phyloP scores from a whole-genome alignment of 2,329 filamentous ascomycete species.

The Hypoxylon sp. region DNA sequence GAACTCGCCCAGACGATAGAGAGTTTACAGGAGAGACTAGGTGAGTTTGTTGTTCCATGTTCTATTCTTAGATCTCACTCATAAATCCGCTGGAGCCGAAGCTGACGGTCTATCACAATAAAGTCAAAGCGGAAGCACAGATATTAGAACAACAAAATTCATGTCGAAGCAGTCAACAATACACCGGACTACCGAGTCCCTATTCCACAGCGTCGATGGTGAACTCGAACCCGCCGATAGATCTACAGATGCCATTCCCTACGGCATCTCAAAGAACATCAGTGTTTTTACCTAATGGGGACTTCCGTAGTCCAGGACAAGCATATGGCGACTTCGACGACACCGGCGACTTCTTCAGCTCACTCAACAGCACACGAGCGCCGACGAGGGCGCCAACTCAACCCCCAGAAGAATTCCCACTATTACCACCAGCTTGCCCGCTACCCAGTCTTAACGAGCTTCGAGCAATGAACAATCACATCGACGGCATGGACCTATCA shows the following conservation, averaged over 20 bases:
- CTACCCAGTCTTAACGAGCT: conserved; percentile 1
- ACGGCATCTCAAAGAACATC: neutral
- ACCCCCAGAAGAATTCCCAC: neutral
- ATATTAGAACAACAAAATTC: conserved; percentile 4
- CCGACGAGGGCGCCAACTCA: neutral
- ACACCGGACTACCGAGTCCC: neutral
- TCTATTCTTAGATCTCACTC: too few species aligned
- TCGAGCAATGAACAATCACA: neutral
- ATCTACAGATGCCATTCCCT: neutral
- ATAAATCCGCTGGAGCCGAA: neutral
- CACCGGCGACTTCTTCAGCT: neutral
- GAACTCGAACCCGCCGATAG: neutral
- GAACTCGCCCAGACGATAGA: conserved; percentile 40
- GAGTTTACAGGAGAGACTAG: conserved; percentile 39
- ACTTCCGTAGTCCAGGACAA: conserved; percentile 1
- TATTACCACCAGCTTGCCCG: neutral
- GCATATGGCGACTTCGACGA: neutral
- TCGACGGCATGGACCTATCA: neutral
- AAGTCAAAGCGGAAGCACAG: conserved; percentile 4
- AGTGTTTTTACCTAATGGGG: neutral
- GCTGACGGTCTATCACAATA: conserved; percentile 5
- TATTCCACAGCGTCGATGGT: conserved; percentile 1
- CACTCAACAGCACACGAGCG: neutral
- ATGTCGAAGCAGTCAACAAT: neutral
- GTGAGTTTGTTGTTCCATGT: too few species aligned